Base-by-base conservation (phyloP, 2,329 filamentous ascomycete species). In the Calcarisporium arbuscula region DNA sequence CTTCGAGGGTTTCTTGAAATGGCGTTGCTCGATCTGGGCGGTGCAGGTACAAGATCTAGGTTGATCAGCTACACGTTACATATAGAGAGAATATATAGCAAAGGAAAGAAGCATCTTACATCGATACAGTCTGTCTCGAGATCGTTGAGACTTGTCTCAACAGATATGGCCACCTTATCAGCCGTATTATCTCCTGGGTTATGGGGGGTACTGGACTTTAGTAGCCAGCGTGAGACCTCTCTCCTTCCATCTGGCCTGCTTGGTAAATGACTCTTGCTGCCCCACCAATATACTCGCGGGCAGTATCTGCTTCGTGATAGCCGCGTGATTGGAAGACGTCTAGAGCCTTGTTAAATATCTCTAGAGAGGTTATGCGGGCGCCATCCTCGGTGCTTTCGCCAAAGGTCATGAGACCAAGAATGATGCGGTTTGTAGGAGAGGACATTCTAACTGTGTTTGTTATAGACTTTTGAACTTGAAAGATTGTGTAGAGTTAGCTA, bases 141-240 rank as follows among this genome's bases (percentile, higher is more conserved):
- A 10, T 38, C 35, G 6, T 38, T 38, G n/a, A 30, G 35, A 8
- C 79, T 85, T 28, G 64, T 74, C 53, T 85, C 77, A 6, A 89
- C 65, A 16, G 74, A 75, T 49, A 74, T 72, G 3, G 71, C 62
- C n/a, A 38, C 26, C 5, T 38, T 38, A 3, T 25, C 31, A 8
- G 35, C 35, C 4, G 35, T 30, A 21, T 38, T 30, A 11, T 21
- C 22, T 16, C 35, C 31, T 3, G 31, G 31, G 3, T 8, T 7
- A 4, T 3, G 25, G 9, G 35, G 35, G 20, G n/a, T n/a, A n/a
- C n/a, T 34, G 34, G 31, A 30, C 34, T 10, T 38, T 38, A 12
- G 35, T 38, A 12, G 35, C 35, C 8, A 38, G 14, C 31, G 34
- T 15, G 27, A 38, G 23, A 12, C 35, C 35, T 3, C 35, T 26